A percentile compares a stretch with the other conserved stretches of the same genome.
Evolutionary conservation across 1,284 basidiomycete genomes (phyloP).

Genomic region (Puccinia polysora): DNA sequence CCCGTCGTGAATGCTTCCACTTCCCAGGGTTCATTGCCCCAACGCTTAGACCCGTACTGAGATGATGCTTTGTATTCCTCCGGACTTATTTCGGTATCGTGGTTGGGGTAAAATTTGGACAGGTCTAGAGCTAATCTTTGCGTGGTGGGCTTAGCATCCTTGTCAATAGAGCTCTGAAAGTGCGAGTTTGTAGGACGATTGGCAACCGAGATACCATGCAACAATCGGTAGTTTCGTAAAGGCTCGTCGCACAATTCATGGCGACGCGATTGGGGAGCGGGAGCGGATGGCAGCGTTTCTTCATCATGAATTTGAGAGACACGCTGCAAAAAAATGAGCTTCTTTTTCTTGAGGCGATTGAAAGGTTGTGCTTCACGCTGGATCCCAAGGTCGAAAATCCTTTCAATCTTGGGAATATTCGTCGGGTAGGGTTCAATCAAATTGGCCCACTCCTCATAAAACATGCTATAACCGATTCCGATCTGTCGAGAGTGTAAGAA

Average conservation of each 20-base stretch:
- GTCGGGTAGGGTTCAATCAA: conserved; percentile 59
- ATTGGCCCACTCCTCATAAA: conserved; percentile 82
- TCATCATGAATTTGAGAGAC: conserved; percentile 2
- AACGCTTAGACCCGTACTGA: background rate
- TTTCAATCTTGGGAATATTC: conserved; percentile 12
- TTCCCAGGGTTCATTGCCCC: conserved; percentile 34
- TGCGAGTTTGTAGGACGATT: background rate
- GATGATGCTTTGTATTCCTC: conserved; percentile 35
- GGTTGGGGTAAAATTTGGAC: conserved; percentile 25
- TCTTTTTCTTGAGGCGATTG: conserved; percentile 51
- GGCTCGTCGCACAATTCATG: conserved; percentile 23
- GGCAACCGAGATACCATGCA: background rate
- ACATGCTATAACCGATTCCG: conserved; percentile 67
- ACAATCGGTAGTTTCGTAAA: conserved; percentile 2
- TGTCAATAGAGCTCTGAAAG: background rate
- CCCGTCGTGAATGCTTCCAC: conserved; percentile 26
- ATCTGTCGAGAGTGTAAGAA: conserved; percentile 72
- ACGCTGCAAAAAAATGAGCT: conserved; percentile 9
- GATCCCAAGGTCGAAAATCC: conserved; percentile 47
- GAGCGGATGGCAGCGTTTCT: background rate
- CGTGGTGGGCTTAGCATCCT: conserved; percentile 4
- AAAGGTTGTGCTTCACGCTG: conserved; percentile 50
- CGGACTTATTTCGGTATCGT: conserved; percentile 28
- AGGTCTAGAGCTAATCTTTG: conserved; percentile 21
- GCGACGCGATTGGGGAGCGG: background rate